Evolutionary conservation across 441 rosid species (phyloP).

Genomic region (Euphorbia corollata): DNA sequence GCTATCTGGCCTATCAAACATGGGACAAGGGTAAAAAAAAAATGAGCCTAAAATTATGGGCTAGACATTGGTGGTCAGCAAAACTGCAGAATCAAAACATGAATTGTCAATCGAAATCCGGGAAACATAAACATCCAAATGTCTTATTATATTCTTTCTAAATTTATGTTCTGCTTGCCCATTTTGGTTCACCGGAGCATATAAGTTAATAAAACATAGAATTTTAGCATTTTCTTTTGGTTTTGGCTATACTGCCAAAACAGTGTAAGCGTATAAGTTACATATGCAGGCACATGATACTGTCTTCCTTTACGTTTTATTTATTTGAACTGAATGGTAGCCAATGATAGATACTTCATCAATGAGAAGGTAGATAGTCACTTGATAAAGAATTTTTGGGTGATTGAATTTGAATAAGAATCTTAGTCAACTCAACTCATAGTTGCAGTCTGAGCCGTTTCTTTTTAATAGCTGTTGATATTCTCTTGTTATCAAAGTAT

Average conservation of each 20-base stretch:
- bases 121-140: not conserved
- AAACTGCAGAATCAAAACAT: not conserved
- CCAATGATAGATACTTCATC: not conserved
- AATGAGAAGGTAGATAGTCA: not conserved
- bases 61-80: not conserved
- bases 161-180: too few relatives aligned
- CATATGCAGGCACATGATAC: too few relatives aligned
- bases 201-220: too few relatives aligned
- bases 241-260: too few relatives aligned
- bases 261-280: too few relatives aligned
- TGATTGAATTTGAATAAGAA: too few relatives aligned
- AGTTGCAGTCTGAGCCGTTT: not conserved
- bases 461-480: not conserved
- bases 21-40: not conserved
- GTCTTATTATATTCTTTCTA: not conserved
- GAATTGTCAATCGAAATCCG: not conserved
- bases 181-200: too few relatives aligned
- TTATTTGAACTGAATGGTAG: too few relatives aligned
- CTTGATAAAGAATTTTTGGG: not conserved
- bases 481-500: not conserved
- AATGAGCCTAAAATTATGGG: not conserved
- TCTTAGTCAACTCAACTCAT: not conserved
- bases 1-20: not conserved
- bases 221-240: too few relatives aligned
- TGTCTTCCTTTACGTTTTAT: too few relatives aligned